Evolutionary conservation across 2,329 filamentous ascomycete species (phyloP).

Genomic region (Exserohilum rostratum): DNA sequence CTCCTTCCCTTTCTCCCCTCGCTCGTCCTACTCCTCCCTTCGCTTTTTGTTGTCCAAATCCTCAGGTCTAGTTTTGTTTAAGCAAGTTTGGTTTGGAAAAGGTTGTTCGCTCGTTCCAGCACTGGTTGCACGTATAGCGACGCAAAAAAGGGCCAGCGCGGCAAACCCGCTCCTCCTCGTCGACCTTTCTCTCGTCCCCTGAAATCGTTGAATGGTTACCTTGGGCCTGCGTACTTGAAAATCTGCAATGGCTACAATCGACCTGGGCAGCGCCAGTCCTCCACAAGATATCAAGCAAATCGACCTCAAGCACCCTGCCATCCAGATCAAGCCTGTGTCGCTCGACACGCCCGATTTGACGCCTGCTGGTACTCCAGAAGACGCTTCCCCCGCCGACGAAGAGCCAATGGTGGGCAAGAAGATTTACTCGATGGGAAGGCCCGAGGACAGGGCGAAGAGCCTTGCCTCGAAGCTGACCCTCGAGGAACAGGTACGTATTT

Average conservation of each 20-base stretch:
- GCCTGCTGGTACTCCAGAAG: constrained; percentile 37
- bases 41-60: too few species aligned
- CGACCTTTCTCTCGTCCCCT: too few species aligned
- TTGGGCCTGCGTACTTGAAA: constrained; percentile 11
- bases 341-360: constrained; percentile 37
- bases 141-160: too few species aligned
- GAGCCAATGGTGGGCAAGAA: constrained; percentile 44
- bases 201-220: constrained; percentile 18
- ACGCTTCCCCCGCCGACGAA: constrained; percentile 30
- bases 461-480: constrained; percentile 45
- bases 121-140: constrained; percentile 29
- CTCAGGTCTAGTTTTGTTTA: too few species aligned
- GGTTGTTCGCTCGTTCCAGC: too few species aligned
- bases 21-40: constrained; percentile 12
- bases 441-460: constrained; percentile 44
- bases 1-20: constrained; percentile 5
- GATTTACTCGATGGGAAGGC: constrained; percentile 37
- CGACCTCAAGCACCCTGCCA: constrained; percentile 42
- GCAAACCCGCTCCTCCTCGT: too few species aligned
- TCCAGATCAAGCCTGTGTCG: constrained; percentile 38
- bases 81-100: too few species aligned
- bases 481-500: constrained; percentile 48
- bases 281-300: constrained; percentile 31
- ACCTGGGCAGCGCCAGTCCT: constrained; percentile 36
- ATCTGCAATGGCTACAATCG: constrained; percentile 41